These are phyloP conservation scores for Penicillium rolfsii DNA, from an alignment of 2,329 filamentous ascomycete species.

Conservation along the genomic window DNA sequence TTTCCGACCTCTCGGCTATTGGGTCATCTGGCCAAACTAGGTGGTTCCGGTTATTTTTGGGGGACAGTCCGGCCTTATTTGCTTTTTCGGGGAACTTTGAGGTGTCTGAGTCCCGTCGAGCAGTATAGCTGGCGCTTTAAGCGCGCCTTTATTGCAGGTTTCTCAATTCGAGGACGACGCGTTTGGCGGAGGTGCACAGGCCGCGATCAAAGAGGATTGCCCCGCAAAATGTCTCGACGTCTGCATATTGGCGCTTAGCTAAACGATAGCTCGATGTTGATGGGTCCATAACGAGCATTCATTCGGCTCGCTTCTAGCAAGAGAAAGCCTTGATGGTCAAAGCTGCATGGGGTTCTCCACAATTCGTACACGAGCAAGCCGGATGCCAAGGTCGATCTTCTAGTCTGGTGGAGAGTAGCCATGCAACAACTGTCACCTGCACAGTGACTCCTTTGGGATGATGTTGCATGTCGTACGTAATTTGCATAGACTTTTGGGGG, in stretches of 20 bases:
- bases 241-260: neutral
- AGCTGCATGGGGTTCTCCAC: neutral
- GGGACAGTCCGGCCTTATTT: constrained; percentile 6
- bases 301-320: neutral
- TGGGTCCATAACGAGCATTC: neutral
- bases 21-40: neutral
- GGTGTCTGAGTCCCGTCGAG: neutral
- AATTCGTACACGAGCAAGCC: neutral
- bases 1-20: neutral
- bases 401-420: neutral
- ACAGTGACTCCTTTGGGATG: neutral
- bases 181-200: neutral
- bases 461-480: neutral
- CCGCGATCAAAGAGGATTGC: neutral
- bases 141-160: neutral
- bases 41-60: neutral
- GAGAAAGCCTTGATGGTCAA: neutral
- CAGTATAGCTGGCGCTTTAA: constrained; percentile 9
- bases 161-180: neutral
- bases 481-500: constrained; percentile 1
- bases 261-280: neutral
- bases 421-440: neutral
- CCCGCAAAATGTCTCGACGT: neutral
- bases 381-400: neutral
- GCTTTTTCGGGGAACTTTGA: constrained; percentile 6